Conservation (phyloP, 495 filamentous ascomycete genomes). For the Penicillium antarcticum region DNA sequence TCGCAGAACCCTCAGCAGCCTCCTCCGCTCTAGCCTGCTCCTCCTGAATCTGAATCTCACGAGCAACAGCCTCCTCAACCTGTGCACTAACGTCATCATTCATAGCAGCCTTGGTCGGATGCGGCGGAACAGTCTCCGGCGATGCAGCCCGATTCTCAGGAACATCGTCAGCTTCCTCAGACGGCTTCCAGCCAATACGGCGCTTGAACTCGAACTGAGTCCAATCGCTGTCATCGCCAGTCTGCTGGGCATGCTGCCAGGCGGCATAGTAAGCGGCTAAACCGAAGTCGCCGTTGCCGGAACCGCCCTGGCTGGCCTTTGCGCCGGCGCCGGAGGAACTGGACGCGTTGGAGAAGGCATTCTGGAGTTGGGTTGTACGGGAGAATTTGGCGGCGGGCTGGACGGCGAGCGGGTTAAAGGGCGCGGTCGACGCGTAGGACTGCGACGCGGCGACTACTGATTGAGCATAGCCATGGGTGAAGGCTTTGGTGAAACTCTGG, state of each 20-base stretch:
- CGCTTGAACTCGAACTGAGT: slow-evolving; percentile 84
- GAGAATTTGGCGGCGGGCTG: slow-evolving; percentile 54
- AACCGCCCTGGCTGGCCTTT: slow-evolving; percentile 41
- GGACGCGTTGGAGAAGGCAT: slow-evolving; percentile 63
- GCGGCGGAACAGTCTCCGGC: slow-evolving; percentile 27
- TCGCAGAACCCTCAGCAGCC: slow-evolving; percentile 27
- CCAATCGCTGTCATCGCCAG: slow-evolving; percentile 75
- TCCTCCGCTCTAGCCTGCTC: slow-evolving; percentile 45
- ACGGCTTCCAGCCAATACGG: slow-evolving; percentile 81
- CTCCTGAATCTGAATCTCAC: slow-evolving; percentile 55
- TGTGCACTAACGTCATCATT: slow-evolving; percentile 54
- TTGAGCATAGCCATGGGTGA: slow-evolving; percentile 96
- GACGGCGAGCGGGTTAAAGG: slow-evolving; percentile 50
- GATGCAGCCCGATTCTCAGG: slow-evolving; percentile 29
- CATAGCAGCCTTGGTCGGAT: slow-evolving; percentile 57
- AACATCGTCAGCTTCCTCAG: slow-evolving; percentile 48
- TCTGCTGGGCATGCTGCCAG: slow-evolving; percentile 74
- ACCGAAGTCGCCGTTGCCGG: slow-evolving; percentile 49
- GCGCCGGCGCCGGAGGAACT: slow-evolving; percentile 44
- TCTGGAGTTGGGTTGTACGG: slow-evolving; percentile 67
- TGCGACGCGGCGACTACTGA: slow-evolving; percentile 95
- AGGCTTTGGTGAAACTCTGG: slow-evolving; percentile 91
- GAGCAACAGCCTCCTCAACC: slow-evolving; percentile 62
- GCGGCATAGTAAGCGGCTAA: slow-evolving; percentile 87
- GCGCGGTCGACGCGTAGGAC: slow-evolving; percentile 73